Conservation (phyloP, 2,329 filamentous ascomycete species). For the Raffaelea ambrosiae region DNA sequence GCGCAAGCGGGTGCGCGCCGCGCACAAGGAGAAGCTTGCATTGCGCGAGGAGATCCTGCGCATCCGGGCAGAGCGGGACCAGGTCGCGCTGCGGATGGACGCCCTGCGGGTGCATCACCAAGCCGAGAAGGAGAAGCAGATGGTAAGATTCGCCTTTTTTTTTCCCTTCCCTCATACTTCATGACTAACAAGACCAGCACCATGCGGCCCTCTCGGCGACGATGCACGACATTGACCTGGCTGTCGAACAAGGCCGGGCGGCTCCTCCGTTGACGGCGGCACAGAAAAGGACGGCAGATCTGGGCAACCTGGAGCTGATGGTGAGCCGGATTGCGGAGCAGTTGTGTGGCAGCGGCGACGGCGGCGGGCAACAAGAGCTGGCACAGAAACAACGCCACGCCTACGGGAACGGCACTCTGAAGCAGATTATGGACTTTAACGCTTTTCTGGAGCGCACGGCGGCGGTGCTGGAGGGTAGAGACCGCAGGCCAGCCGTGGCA, state of each 20-base stretch:
- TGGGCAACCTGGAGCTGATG: constrained; percentile 49
- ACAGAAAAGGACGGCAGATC: constrained; percentile 39
- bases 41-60: constrained; percentile 53
- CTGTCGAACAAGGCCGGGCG: constrained; percentile 31
- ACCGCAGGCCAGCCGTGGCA: too few relatives aligned
- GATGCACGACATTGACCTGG: constrained; percentile 56
- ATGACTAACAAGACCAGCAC: constrained; percentile 28
- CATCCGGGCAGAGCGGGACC: constrained; percentile 50
- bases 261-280: constrained; percentile 34
- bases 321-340: constrained; percentile 47
- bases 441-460: constrained; percentile 54
- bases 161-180: not conserved
- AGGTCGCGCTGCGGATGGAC: constrained; percentile 55
- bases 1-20: constrained; percentile 46
- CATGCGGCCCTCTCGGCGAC: constrained; percentile 40
- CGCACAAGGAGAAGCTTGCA: constrained; percentile 47
- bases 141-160: constrained; percentile 34
- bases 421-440: constrained; percentile 53
- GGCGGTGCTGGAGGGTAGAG: constrained; percentile 38
- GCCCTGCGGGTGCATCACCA: constrained; percentile 53
- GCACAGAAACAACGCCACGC: constrained; percentile 21
- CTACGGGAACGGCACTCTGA: constrained; percentile 39
- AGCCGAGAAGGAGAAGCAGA: constrained; percentile 39
- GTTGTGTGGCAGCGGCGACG: constrained; percentile 40
- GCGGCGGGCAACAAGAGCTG: too few relatives aligned